A percentile compares a stretch with the other conserved stretches of the same genome.
These are phyloP conservation scores for Zelopaecilomyces penicillatus DNA, from an alignment of 2,329 filamentous ascomycete genomes.

Conservation along the genomic window DNA sequence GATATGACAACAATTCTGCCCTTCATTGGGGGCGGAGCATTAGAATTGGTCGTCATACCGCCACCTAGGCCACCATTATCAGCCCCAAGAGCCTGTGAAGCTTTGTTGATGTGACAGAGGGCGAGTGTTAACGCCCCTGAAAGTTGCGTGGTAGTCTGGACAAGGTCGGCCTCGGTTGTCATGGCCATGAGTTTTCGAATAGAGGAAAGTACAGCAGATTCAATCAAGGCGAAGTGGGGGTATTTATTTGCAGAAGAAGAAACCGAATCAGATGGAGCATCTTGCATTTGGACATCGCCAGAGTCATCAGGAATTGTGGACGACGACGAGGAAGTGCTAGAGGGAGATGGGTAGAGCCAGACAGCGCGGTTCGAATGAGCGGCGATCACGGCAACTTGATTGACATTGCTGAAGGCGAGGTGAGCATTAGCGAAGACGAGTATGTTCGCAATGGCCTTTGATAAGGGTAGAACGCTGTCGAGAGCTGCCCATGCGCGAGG, in stretches of 20 bases:
- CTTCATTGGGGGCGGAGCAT: conserved; percentile 24
- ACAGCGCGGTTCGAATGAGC: conserved; percentile 78
- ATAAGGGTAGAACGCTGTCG: conserved; percentile 64
- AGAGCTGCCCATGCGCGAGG: conserved; percentile 87
- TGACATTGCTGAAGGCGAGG: conserved; percentile 85
- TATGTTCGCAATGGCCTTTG: conserved; percentile 75
- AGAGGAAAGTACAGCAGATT: conserved; percentile 68
- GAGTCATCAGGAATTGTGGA: conserved; percentile 22
- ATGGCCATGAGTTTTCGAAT: conserved; percentile 63
- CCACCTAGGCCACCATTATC: conserved; percentile 38
- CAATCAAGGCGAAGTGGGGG: conserved; percentile 80
- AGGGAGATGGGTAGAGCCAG: conserved; percentile 72
- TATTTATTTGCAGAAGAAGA: conserved; percentile 71
- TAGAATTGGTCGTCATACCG: conserved; percentile 23
- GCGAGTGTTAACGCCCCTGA: conserved; percentile 86
- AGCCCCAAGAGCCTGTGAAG: conserved; percentile 55
- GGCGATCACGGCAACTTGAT: conserved; percentile 85
- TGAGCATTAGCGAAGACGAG: conserved; percentile 97
- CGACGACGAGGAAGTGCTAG: conserved; percentile 16
- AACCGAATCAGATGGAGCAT: conserved; percentile 29
- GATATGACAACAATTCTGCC: conserved; percentile 79
- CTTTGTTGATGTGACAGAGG: conserved; percentile 83
- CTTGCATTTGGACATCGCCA: conserved; percentile 52
- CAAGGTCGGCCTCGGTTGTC: conserved; percentile 57
- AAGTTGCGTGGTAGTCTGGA: conserved; percentile 75